Evolutionary conservation across 352 stramenopile species (phyloP).

Genomic region (Pythium volutum): DNA sequence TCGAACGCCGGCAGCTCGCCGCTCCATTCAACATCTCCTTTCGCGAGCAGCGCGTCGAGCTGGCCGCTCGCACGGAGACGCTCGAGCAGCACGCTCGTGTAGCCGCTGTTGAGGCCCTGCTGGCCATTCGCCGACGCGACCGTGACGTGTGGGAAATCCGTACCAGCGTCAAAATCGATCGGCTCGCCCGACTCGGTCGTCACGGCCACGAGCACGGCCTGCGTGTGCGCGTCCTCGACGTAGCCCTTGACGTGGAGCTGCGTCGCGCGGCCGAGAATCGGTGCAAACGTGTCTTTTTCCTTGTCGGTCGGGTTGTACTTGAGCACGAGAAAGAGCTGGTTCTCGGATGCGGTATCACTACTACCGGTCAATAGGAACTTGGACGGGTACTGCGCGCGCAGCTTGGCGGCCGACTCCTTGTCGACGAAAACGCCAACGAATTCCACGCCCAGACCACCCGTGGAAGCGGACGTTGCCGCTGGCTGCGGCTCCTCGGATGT

Average conservation of each 20-base stretch:
- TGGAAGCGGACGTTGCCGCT: not conserved
- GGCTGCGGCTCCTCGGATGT: not conserved
- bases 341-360: conserved; percentile 12
- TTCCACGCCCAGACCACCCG: conserved; percentile 35
- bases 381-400: conserved; percentile 53
- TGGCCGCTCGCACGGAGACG: conserved; percentile 63
- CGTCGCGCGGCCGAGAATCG: conserved; percentile 54
- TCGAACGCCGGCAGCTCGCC: conserved; percentile 70
- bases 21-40: conserved; percentile 35
- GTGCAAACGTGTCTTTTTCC: conserved; percentile 72
- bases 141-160: conserved; percentile 53
- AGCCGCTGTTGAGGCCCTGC: conserved; percentile 45
- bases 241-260: conserved; percentile 64
- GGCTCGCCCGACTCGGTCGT: conserved; percentile 65
- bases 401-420: conserved; percentile 41
- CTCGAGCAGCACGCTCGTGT: conserved; percentile 75
- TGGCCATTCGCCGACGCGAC: conserved; percentile 49
- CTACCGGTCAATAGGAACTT: conserved; percentile 32
- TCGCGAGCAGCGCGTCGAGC: conserved; percentile 51
- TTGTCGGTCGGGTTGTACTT: conserved; percentile 70
- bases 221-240: conserved; percentile 59
- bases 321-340: conserved; percentile 69
- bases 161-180: conserved; percentile 42
- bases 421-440: conserved; percentile 80
- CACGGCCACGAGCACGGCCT: conserved; percentile 66